Evolutionary conservation across 805 yeast genomes (phyloP).

Genomic region (Kurtzmaniella cleridarum): DNA sequence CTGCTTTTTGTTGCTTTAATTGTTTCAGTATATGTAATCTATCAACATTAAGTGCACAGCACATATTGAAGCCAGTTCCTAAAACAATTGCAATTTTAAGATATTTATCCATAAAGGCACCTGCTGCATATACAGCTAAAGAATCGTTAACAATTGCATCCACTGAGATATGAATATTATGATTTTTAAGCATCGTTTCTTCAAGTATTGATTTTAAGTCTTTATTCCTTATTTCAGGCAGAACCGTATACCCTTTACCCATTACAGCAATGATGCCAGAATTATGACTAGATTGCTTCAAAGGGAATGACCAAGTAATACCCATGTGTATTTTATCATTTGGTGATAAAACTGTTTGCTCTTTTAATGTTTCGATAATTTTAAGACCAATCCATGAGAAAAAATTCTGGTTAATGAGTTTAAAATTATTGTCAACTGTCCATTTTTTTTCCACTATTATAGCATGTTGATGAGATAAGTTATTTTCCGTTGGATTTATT

Average conservation of each 20-base stretch:
- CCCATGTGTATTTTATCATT: constrained; percentile 31
- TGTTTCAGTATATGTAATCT: constrained; percentile 14
- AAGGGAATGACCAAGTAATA: constrained; percentile 56
- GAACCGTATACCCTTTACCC: constrained; percentile 56
- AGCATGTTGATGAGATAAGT: constrained; percentile 17
- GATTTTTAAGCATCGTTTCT: constrained; percentile 17
- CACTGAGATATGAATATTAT: constrained; percentile 29
- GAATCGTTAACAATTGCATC: constrained; percentile 56
- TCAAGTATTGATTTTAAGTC: constrained; percentile 42
- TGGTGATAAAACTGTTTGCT: constrained; percentile 12
- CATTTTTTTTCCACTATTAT: constrained; percentile 30
- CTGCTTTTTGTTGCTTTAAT: constrained; percentile 10
- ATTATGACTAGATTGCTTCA: constrained; percentile 35
- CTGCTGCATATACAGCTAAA: constrained; percentile 58
- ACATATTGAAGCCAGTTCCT: constrained; percentile 65
- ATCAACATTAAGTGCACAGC: constrained; percentile 30
- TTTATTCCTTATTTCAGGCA: constrained; percentile 34
- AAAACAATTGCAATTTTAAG: constrained; percentile 51
- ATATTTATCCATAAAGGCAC: constrained; percentile 31
- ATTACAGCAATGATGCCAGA: constrained; percentile 44
- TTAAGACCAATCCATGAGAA: constrained; percentile 37
- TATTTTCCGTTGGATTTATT: constrained; percentile 16
- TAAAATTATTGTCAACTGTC: constrained; percentile 33
- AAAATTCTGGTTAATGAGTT: constrained; percentile 35
- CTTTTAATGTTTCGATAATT: constrained; percentile 21